phyloP scores from a whole-genome alignment of 208 protist species.

The Acanthamoeba quina region DNA sequence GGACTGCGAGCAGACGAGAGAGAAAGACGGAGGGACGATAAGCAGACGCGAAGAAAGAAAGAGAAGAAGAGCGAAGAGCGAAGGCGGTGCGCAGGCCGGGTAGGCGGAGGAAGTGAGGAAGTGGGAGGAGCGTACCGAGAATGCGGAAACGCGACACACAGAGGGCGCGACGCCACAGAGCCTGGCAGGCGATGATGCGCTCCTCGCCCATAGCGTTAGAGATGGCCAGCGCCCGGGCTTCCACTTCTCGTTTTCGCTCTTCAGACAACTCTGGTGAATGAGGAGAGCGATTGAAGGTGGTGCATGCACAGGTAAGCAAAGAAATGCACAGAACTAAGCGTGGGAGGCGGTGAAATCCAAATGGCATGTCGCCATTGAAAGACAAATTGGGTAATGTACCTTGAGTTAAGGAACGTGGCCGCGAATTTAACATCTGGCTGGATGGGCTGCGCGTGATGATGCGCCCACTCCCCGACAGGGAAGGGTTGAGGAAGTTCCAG shows the following conservation, averaged over 20 bases:
- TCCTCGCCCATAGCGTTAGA: slow-evolving; percentile 37
- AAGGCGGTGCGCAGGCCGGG: background rate
- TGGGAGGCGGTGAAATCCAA: background rate
- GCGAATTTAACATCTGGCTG: background rate
- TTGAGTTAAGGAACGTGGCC: background rate
- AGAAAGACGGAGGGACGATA: background rate
- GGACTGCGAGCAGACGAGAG: background rate
- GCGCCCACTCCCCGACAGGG: background rate
- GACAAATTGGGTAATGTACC: background rate
- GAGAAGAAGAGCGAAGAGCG: background rate
- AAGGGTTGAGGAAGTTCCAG: background rate
- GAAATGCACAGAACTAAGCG: background rate
- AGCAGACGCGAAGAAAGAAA: background rate
- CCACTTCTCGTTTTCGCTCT: background rate
- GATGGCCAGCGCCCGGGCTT: background rate
- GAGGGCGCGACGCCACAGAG: slow-evolving; percentile 44
- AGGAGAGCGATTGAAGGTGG: background rate
- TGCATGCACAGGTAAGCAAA: too few relatives aligned
- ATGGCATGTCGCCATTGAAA: background rate
- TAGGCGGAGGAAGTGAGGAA: background rate
- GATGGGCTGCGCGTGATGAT: background rate
- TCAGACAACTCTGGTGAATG: background rate
- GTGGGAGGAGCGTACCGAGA: background rate
- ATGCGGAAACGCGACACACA: slow-evolving; percentile 30
- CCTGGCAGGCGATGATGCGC: slow-evolving; percentile 52